Percentiles rank a stretch among this genome's conserved stretches.
phyloP scores from a whole-genome alignment of 306 rosid species.

The cucumber (Cucumis sativus) region Cucumber_9930_V3 NC_026657.2:7811001-7811500 shows the following conservation, averaged over 20 bases:
- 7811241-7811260: not conserved
- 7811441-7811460: too few relatives aligned
- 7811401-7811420: too few relatives aligned
- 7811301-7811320: too few relatives aligned
- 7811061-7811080: not conserved
- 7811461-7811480: too few relatives aligned
- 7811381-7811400: too few relatives aligned
- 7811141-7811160: not conserved
- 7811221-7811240: not conserved
- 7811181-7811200: not conserved
- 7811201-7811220: not conserved
- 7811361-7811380: too few relatives aligned
- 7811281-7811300: too few relatives aligned
- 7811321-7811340: too few relatives aligned
- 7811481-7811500: too few relatives aligned
- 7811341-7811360: too few relatives aligned
- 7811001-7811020: slow-evolving; percentile 79
- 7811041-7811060: slow-evolving; percentile 48
- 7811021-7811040: slow-evolving; percentile 54
- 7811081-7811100: not conserved
- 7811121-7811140: not conserved
- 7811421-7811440: too few relatives aligned
- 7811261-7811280: too few relatives aligned
- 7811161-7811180: not conserved
- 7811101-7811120: not conserved